Evolutionary conservation across 2,329 filamentous ascomycete genomes (phyloP).

Genomic region (Daldinia sp.): DNA sequence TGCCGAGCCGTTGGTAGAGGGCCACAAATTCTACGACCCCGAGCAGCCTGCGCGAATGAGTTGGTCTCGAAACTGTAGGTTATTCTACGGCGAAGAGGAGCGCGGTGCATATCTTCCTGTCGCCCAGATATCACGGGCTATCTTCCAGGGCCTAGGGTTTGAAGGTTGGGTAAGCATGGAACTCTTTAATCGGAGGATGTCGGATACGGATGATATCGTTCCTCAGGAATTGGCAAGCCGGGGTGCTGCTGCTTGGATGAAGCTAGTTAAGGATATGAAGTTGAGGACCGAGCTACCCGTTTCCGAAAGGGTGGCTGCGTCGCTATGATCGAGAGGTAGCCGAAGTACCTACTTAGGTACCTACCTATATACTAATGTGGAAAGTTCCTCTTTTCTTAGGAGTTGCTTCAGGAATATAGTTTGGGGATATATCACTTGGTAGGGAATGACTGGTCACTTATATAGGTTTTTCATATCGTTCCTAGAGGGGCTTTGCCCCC

Average conservation of each 20-base stretch:
- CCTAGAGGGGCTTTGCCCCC: background rate
- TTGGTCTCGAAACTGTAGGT: constrained; percentile 80
- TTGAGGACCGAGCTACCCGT: constrained; percentile 41
- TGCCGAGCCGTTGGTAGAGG: constrained; percentile 64
- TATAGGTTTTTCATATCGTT: background rate
- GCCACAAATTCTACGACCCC: constrained; percentile 69
- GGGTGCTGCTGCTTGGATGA: constrained; percentile 49
- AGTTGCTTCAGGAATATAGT: background rate
- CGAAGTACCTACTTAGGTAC: background rate
- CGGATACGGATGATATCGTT: constrained; percentile 62
- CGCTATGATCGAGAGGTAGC: constrained; percentile 34
- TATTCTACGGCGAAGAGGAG: constrained; percentile 75
- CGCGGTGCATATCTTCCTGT: constrained; percentile 76
- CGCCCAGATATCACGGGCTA: constrained; percentile 68
- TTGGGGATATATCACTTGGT: background rate
- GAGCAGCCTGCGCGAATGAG: constrained; percentile 76
- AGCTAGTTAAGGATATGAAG: constrained; percentile 50
- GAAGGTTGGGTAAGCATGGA: constrained; percentile 79
- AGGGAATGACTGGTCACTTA: background rate
- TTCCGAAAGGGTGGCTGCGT: constrained; percentile 39
- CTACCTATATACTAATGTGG: background rate
- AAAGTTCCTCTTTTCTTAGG: background rate
- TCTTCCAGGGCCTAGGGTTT: constrained; percentile 74
- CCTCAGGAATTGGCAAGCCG: constrained; percentile 60
- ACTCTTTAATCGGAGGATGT: constrained; percentile 73